Evolutionary conservation across 2,329 filamentous ascomycete species (phyloP).

Genomic region (Mycosphaerella sp.): DNA sequence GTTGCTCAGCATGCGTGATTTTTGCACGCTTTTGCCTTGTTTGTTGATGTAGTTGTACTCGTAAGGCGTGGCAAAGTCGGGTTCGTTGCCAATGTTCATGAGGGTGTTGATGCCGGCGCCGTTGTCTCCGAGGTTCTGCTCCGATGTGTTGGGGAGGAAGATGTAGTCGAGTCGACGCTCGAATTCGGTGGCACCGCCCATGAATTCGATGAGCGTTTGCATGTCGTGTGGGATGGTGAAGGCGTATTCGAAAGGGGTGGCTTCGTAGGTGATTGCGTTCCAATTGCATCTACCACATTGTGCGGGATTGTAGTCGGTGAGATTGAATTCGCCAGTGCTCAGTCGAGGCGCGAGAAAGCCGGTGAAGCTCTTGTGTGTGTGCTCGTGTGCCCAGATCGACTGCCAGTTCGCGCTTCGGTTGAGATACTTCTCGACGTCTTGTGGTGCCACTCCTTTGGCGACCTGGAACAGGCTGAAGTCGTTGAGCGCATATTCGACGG

Average conservation of each 20-base stretch:
- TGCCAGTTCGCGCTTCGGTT: constrained; percentile 39
- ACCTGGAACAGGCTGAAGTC: constrained; percentile 41
- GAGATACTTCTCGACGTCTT: constrained; percentile 36
- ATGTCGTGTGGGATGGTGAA: constrained; percentile 42
- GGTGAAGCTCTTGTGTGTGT: constrained; percentile 33
- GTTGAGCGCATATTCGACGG: constrained; percentile 41
- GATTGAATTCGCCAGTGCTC: constrained; percentile 27
- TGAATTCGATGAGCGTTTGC: constrained; percentile 38
- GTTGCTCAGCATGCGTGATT: constrained; percentile 23
- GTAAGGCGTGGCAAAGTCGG: constrained; percentile 31
- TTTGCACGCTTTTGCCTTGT: constrained; percentile 27
- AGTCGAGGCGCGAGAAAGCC: constrained; percentile 30
- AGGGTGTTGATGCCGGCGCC: constrained; percentile 33
- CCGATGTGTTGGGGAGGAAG: constrained; percentile 35
- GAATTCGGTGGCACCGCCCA: constrained; percentile 37
- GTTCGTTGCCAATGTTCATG: constrained; percentile 35
- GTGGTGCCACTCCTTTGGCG: constrained; percentile 37
- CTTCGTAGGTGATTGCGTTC: constrained; percentile 39
- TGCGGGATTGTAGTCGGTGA: constrained; percentile 37
- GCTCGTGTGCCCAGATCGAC: constrained; percentile 36
- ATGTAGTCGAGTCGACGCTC: constrained; percentile 39
- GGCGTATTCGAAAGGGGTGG: constrained; percentile 40
- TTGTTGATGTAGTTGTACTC: constrained; percentile 33
- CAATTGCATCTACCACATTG: constrained; percentile 40
- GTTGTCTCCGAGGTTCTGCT: constrained; percentile 33